A percentile compares a stretch with the other conserved stretches of the same genome.
Conservation (phyloP, 2,329 filamentous ascomycete genomes). For the Cytospora paraplurivora region DNA sequence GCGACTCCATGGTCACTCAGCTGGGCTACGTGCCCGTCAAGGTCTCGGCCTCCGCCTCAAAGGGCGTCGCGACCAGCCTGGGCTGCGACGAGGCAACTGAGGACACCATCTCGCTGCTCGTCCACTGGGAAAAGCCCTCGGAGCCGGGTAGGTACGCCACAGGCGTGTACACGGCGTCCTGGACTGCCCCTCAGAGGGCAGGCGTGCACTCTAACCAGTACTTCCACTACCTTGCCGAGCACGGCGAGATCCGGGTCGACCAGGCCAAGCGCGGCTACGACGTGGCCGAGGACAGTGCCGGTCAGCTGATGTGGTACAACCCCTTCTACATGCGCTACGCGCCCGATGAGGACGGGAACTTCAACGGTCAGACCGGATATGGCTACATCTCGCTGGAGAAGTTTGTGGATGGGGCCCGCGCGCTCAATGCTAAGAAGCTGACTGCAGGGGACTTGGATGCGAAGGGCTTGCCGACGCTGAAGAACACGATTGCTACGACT, state of each 20-base stretch:
- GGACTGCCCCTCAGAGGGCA: conserved; percentile 89
- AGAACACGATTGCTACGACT: conserved; percentile 88
- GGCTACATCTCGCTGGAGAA: conserved; percentile 96
- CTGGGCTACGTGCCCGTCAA: conserved; percentile 73
- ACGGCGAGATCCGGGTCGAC: conserved; percentile 85
- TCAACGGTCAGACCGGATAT: conserved; percentile 86
- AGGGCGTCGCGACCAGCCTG: conserved; percentile 74
- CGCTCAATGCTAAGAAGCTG: conserved; percentile 72
- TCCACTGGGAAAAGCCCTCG: conserved; percentile 79
- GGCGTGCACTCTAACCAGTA: conserved; percentile 97
- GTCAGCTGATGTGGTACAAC: conserved; percentile 82
- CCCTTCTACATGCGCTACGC: conserved; percentile 96
- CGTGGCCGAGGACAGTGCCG: conserved; percentile 77
- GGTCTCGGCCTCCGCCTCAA: conserved; percentile 76
- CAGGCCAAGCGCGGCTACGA: conserved; percentile 95
- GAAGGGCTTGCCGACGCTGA: conserved; percentile 79
- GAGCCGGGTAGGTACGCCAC: conserved; percentile 74
- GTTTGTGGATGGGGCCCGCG: conserved; percentile 84
- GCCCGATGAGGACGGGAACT: conserved; percentile 93
- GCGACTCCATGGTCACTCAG: conserved; percentile 83
- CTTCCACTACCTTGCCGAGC: conserved; percentile 88
- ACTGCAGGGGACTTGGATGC: conserved; percentile 77
- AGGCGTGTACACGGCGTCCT: conserved; percentile 89
- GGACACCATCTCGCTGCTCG: conserved; percentile 89
- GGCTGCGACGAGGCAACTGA: conserved; percentile 83